These are phyloP conservation scores for Musa balbisiana DNA, from an alignment of 202 grass and related monocot species.

Conservation along the genomic window DNA sequence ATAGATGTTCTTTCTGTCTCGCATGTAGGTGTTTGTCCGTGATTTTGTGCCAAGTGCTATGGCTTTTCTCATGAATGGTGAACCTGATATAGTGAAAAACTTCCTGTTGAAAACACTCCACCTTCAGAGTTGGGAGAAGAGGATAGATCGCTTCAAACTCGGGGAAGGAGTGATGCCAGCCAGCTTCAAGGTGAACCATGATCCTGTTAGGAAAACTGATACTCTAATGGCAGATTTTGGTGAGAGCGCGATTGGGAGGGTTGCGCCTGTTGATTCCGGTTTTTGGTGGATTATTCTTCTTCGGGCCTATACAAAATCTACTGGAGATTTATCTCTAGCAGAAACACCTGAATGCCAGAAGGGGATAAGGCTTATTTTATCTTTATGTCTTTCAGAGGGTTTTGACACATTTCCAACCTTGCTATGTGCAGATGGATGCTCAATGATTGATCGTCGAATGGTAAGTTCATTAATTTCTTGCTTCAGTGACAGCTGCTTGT, in stretches of 20 bases:
- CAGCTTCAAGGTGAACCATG: conserved; percentile 85
- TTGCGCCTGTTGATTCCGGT: conserved; percentile 84
- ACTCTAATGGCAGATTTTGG: conserved; percentile 79
- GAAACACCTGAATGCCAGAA: conserved; percentile 85
- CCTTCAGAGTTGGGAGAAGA: conserved; percentile 83
- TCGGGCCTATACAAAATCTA: conserved; percentile 83
- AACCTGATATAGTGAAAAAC: conserved; percentile 86
- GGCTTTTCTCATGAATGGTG: conserved; percentile 91
- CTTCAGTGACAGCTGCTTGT: neutral
- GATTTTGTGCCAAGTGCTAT: conserved; percentile 87
- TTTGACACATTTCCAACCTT: conserved; percentile 94
- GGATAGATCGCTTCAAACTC: conserved; percentile 88
- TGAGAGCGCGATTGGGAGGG: conserved; percentile 83
- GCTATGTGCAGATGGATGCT: conserved; percentile 94
- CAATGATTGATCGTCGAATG: conserved; percentile 94
- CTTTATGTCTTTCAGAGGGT: conserved; percentile 79
- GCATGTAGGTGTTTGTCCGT: conserved; percentile 65
- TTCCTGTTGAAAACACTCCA: conserved; percentile 80
- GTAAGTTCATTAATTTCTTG: conserved; percentile 36
- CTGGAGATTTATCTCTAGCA: conserved; percentile 61
- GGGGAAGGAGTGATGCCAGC: conserved; percentile 88
- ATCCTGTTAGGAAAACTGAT: conserved; percentile 47
- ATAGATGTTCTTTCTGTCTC: neutral
- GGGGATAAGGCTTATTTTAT: conserved; percentile 74
- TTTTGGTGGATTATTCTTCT: conserved; percentile 99